These are phyloP conservation scores for Phytophthora boehmeriae DNA, from an alignment of 352 stramenopile species.

Conservation along the genomic window DNA sequence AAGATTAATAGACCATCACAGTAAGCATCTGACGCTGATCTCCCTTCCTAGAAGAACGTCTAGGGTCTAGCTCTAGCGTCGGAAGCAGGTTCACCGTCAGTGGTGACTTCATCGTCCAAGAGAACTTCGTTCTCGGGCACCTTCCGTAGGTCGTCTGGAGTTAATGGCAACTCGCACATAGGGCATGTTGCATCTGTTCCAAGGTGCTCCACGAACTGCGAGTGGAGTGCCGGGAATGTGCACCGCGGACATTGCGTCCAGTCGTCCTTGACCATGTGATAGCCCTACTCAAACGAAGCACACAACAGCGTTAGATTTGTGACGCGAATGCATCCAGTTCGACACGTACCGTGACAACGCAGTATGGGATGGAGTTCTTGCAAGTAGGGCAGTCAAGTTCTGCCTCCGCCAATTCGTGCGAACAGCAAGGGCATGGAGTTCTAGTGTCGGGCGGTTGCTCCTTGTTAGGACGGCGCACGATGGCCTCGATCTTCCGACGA, in stretches of 20 bases:
- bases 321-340: background rate
- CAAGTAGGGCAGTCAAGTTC: slow-evolving; percentile 92
- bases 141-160: slow-evolving; percentile 32
- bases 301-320: slow-evolving; percentile 6
- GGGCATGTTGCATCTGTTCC: slow-evolving; percentile 68
- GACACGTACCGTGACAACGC: slow-evolving; percentile 83
- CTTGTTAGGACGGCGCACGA: slow-evolving; percentile 92
- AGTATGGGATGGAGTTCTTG: slow-evolving; percentile 94
- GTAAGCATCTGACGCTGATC: too few relatives aligned
- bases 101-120: slow-evolving; percentile 35
- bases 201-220: slow-evolving; percentile 86
- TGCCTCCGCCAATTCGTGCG: slow-evolving; percentile 74
- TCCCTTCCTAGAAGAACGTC: background rate
- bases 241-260: slow-evolving; percentile 92
- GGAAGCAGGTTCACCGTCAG: slow-evolving; percentile 9
- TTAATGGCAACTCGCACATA: slow-evolving; percentile 76
- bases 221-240: slow-evolving; percentile 89
- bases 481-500: slow-evolving; percentile 94
- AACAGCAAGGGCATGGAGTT: slow-evolving; percentile 88
- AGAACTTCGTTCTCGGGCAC: slow-evolving; percentile 54
- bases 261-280: slow-evolving; percentile 94
- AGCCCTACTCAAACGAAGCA: slow-evolving; percentile 52
- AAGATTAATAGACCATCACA: slow-evolving; percentile 14
- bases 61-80: slow-evolving; percentile 25
- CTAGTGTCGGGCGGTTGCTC: slow-evolving; percentile 74